Evolutionary conservation across 208 protist genomes (phyloP).

Genomic region (Trypanosoma conorhini): DNA sequence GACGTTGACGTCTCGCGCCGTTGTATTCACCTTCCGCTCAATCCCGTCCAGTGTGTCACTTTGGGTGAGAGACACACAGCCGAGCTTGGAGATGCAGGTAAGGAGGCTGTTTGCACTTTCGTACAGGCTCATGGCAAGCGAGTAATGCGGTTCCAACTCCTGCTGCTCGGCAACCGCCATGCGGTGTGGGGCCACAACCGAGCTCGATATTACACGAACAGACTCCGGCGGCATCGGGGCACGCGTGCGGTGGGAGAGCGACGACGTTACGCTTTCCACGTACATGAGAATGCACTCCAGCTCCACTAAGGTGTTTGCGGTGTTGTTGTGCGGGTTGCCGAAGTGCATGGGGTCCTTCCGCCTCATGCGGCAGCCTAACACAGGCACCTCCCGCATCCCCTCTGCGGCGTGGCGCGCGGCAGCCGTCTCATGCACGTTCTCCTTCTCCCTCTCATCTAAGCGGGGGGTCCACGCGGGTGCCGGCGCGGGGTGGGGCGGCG

Average conservation of each 20-base stretch:
- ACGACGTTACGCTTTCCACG: slow-evolving; percentile 41
- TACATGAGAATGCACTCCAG: slow-evolving; percentile 66
- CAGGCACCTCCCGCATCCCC: slow-evolving; percentile 20
- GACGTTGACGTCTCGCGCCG: slow-evolving; percentile 32
- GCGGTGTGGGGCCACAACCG: slow-evolving; percentile 40
- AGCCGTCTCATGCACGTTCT: slow-evolving; percentile 8
- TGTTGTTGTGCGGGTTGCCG: not conserved
- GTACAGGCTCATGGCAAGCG: slow-evolving; percentile 50
- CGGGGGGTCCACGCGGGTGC: not conserved
- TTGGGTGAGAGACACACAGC: slow-evolving; percentile 54
- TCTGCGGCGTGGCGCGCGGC: not conserved
- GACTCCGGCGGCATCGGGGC: slow-evolving; percentile 51
- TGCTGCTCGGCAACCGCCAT: not conserved
- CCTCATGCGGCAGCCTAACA: slow-evolving; percentile 1
- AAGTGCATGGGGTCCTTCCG: not conserved
- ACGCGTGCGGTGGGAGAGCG: slow-evolving; percentile 44
- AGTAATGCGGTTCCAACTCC: slow-evolving; percentile 19
- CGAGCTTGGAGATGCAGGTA: slow-evolving; percentile 51
- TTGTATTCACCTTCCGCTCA: slow-evolving; percentile 40
- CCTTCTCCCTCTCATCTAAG: slow-evolving; percentile 10
- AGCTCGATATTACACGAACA: slow-evolving; percentile 45
- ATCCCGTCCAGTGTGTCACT: slow-evolving; percentile 39
- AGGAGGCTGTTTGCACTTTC: slow-evolving; percentile 45
- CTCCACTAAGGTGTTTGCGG: slow-evolving; percentile 37
- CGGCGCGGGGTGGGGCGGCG: slow-evolving; percentile 7